Conservation (phyloP, 2,329 filamentous ascomycete species). For the Fusarium concolor region DNA sequence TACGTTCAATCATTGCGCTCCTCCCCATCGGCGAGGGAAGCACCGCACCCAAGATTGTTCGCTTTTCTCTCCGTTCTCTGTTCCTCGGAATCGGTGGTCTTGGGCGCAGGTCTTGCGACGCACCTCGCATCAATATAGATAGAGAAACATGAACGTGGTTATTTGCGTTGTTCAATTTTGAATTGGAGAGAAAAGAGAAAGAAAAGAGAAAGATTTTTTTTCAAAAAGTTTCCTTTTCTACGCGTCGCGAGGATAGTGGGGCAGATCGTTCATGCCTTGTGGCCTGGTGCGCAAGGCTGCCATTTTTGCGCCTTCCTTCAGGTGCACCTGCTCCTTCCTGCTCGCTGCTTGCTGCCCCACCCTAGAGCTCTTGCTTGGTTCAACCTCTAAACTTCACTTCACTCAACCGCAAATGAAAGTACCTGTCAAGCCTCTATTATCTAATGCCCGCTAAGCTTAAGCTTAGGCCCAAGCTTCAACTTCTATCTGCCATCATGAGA, state of each 20-base stretch:
- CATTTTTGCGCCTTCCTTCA: not conserved
- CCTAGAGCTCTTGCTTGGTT: not conserved
- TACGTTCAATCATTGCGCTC: constrained; percentile 71
- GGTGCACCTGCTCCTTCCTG: too few species aligned
- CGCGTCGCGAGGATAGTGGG: constrained; percentile 34
- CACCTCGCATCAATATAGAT: constrained; percentile 60
- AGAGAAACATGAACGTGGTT: constrained; percentile 57
- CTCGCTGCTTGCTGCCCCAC: not conserved
- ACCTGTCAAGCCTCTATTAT: too few species aligned
- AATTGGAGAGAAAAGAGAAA: constrained; percentile 45
- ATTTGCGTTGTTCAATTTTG: constrained; percentile 62
- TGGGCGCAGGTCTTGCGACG: constrained; percentile 56
- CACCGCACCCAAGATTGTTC: constrained; percentile 71
- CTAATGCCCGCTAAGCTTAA: too few species aligned
- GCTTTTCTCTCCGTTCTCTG: constrained; percentile 65
- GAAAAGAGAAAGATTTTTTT: constrained; percentile 23
- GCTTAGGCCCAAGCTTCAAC: too few species aligned
- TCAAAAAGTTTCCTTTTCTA: constrained; percentile 36
- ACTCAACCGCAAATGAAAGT: too few species aligned
- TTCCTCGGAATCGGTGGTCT: constrained; percentile 60
- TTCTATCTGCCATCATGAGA: too few species aligned
- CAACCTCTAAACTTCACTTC: not conserved
- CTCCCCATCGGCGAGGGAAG: constrained; percentile 63
- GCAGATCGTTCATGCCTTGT: constrained; percentile 23
- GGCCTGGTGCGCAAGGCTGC: constrained; percentile 36